phyloP scores from a whole-genome alignment of 352 stramenopile genomes.

The Hyphochytrium catenoides region DNA sequence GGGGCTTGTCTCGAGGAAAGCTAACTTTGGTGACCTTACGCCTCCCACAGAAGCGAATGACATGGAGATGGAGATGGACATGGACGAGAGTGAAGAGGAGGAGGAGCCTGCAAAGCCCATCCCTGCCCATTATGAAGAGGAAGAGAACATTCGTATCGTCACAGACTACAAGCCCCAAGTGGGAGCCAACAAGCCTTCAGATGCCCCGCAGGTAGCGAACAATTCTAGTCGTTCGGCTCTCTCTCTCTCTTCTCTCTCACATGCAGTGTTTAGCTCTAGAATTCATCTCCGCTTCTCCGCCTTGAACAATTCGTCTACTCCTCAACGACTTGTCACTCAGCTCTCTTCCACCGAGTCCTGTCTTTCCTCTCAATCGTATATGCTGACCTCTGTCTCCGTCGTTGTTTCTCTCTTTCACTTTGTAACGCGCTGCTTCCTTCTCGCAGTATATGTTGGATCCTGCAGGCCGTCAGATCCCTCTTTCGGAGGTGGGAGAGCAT shows the following conservation, averaged over 20 bases:
- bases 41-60: conserved; percentile 39
- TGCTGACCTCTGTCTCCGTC: conserved; percentile 6
- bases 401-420: conserved; percentile 26
- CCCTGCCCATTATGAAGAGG: conserved; percentile 18
- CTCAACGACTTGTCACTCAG: too few species aligned
- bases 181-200: conserved; percentile 7
- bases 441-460: conserved; percentile 37
- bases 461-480: conserved; percentile 63
- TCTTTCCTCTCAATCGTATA: too few species aligned
- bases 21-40: too few species aligned
- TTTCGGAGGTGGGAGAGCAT: conserved; percentile 81
- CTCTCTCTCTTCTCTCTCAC: too few species aligned
- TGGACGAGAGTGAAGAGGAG: conserved; percentile 40
- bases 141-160: conserved; percentile 20
- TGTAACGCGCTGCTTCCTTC: conserved; percentile 62
- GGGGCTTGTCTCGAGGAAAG: too few species aligned
- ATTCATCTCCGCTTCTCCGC: too few species aligned
- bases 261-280: too few species aligned
- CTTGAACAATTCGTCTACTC: too few species aligned
- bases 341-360: too few species aligned
- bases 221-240: too few species aligned
- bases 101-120: conserved; percentile 25
- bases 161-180: conserved; percentile 53
- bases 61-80: conserved; percentile 70
- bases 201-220: too few species aligned